Evolutionary conservation across 441 rosid genomes (phyloP), one percentile per base, ranked within the genome.

Genomic region (Populus hybrid): DNA sequence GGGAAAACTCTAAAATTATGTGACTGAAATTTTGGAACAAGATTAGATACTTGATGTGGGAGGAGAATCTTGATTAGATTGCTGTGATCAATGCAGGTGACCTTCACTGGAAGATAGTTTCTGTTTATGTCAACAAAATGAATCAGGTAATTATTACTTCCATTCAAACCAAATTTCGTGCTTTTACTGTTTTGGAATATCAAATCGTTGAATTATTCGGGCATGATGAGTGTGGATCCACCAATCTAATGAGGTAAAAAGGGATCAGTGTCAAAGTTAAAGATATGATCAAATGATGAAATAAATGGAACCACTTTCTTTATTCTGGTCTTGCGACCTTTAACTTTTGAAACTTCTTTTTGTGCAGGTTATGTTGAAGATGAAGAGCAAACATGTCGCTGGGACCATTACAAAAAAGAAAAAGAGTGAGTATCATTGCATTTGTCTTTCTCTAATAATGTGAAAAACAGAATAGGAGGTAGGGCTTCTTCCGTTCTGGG

Each of bases 321-420:
- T 76, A 21, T 59, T 74, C 78, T 76, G 66, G 69, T 50, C 67
- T 23, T 11, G 4, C 67, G 34, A 73, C 76, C 82, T 80, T 81
- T 81, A 81, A 72, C 81, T 81, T 80, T 80, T 81, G 83, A 74
- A 81, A 46, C 82, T 81, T 76, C 81, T 80, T 86, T 81, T 77
- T 77, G 75, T 83, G 74, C 79, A 83, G 85, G 99, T 95, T 78
- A 92, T 83, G 84, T 74, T 95, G 91, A 95, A 92, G 92, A 95
- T 89, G 89, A 95, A 95, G 91, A 95, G 99, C 80, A 94, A 86
- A 77, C 97, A 93, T 81, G 98, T 92, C 50, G 99, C 91, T 73
- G 95, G 95, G 92, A 92, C 99, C 84, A 84, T 93, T 81, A 93
- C 94, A 30, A 93, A 95, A 88, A 95, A 93, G 99, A 93, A 95